phyloP scores from a whole-genome alignment of 2,329 filamentous ascomycete species.

The Leptoxyphium fumago region DNA sequence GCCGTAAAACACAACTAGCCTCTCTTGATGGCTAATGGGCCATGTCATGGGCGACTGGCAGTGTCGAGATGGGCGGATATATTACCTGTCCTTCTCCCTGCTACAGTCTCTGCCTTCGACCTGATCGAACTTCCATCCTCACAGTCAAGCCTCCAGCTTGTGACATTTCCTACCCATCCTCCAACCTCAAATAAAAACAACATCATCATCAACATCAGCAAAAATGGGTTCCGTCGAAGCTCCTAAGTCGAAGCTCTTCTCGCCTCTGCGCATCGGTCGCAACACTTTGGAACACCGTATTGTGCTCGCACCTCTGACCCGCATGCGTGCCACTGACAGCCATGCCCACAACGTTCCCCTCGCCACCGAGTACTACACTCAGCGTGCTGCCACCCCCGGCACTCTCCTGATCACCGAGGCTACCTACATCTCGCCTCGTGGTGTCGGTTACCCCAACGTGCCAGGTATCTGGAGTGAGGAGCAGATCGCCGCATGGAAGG shows the following conservation, averaged over 20 bases:
- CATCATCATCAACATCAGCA: not conserved
- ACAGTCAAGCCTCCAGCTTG: too few relatives aligned
- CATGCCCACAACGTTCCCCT: conserved; percentile 26
- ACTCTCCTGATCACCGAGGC: conserved; percentile 46
- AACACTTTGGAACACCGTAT: conserved; percentile 30
- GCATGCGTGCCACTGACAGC: conserved; percentile 29
- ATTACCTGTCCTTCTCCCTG: too few relatives aligned
- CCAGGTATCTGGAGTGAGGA: conserved; percentile 43
- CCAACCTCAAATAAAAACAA: too few relatives aligned
- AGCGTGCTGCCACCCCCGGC: conserved; percentile 37
- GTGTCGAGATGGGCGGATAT: too few relatives aligned
- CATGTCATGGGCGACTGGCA: too few relatives aligned
- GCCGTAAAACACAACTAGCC: too few relatives aligned
- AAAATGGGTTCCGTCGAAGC: not conserved
- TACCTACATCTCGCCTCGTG: conserved; percentile 34
- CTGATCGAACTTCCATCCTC: too few relatives aligned
- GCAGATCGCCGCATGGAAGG: conserved; percentile 47
- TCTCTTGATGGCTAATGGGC: too few relatives aligned
- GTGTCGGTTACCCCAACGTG: conserved; percentile 35
- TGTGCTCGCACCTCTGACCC: conserved; percentile 41
- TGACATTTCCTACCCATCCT: too few relatives aligned
- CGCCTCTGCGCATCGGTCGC: conserved; percentile 26
- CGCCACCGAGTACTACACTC: conserved; percentile 38
- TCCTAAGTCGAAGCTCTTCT: conserved; percentile 16
- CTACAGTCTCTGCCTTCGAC: too few relatives aligned